Percentiles rank a stretch among this genome's conserved stretches.
Evolutionary conservation across 306 rosid genomes (phyloP).

Genomic region (Albizia julibrissin): DNA sequence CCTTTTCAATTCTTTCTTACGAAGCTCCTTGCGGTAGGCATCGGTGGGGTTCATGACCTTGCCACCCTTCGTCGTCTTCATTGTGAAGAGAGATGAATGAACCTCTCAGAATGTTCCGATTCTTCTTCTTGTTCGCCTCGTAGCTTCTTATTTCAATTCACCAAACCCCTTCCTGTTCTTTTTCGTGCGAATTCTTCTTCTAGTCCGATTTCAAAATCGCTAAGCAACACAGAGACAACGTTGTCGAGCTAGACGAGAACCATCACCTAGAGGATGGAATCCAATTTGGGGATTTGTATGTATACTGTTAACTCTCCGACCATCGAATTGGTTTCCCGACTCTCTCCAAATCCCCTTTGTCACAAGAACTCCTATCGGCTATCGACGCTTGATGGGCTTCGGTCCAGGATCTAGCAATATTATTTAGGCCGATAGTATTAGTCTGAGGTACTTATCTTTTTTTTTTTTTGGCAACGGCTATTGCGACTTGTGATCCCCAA

Average conservation of each 20-base stretch:
- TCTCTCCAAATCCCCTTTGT: neutral
- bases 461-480: neutral
- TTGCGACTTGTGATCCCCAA: no score
- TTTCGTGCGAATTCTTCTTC: neutral
- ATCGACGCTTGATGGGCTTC: neutral
- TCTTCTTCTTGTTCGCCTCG: neutral
- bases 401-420: neutral
- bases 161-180: neutral
- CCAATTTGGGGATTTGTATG: neutral
- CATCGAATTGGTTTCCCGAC: neutral
- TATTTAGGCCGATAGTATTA: no score
- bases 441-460: no score
- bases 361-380: neutral
- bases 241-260: neutral
- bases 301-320: neutral
- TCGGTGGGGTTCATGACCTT: slow-evolving; percentile 86
- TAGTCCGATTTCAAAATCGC: slow-evolving; percentile 3
- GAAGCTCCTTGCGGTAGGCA: slow-evolving; percentile 76
- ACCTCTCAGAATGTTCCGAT: neutral
- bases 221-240: neutral
- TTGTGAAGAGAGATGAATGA: slow-evolving; percentile 24
- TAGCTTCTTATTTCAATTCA: neutral
- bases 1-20: slow-evolving; percentile 78
- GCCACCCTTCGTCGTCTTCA: slow-evolving; percentile 87
- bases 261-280: neutral